Conservation (phyloP, 2,329 filamentous ascomycete species). For the Penicillium sclerotigenum region DNA sequence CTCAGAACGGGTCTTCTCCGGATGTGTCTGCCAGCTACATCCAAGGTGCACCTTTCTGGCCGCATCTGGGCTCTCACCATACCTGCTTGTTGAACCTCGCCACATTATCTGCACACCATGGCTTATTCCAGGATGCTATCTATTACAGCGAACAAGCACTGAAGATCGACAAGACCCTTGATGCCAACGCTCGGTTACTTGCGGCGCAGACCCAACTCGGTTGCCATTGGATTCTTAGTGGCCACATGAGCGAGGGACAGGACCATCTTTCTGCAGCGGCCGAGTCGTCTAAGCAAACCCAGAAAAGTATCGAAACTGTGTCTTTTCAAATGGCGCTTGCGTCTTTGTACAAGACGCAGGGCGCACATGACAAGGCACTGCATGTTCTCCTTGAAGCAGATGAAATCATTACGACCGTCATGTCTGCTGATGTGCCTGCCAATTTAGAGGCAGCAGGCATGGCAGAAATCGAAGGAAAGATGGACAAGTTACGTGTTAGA, state of each 20-base stretch:
- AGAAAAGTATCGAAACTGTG: slow-evolving; percentile 54
- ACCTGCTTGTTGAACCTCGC: slow-evolving; percentile 71
- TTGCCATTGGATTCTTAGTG: slow-evolving; percentile 50
- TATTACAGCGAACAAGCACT: slow-evolving; percentile 84
- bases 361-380: slow-evolving; percentile 49
- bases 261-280: slow-evolving; percentile 59
- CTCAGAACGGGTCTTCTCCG: slow-evolving; percentile 30
- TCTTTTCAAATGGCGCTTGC: slow-evolving; percentile 46
- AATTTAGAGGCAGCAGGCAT: slow-evolving; percentile 31
- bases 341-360: slow-evolving; percentile 48
- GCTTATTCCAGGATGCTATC: slow-evolving; percentile 81
- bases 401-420: slow-evolving; percentile 44
- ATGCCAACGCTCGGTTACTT: slow-evolving; percentile 55
- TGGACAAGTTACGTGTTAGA: slow-evolving; percentile 43
- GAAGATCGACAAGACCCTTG: slow-evolving; percentile 68
- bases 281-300: slow-evolving; percentile 49
- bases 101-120: slow-evolving; percentile 74
- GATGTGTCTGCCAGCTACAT: slow-evolving; percentile 46
- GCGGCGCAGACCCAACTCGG: slow-evolving; percentile 48
- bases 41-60: slow-evolving; percentile 72
- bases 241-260: slow-evolving; percentile 49
- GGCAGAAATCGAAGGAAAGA: slow-evolving; percentile 41
- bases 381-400: slow-evolving; percentile 50
- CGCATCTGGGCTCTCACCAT: slow-evolving; percentile 70
- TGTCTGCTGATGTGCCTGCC: slow-evolving; percentile 29